Evolutionary conservation across 192 early-diverging fungal genomes (phyloP), one percentile per base, ranked within the genome.

Genomic region (Geranomyces variabilis): DNA sequence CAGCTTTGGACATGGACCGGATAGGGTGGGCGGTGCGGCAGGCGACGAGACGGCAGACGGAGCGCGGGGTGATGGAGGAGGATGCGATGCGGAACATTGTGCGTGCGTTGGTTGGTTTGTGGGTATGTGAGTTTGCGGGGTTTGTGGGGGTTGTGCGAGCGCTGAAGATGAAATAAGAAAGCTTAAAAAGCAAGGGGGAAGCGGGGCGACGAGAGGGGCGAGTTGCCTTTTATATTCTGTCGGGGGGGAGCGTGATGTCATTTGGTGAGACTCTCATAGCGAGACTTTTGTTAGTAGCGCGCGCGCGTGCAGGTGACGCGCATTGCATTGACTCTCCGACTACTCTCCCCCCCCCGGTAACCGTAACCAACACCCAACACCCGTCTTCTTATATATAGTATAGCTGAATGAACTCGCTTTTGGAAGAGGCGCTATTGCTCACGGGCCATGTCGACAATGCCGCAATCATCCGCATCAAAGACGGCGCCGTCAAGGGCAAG

Each of bases 361-460:
- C n/a, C n/a, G n/a, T n/a, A n/a, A n/a, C n/a, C n/a, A n/a, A n/a
- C n/a, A n/a, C n/a, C n/a, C n/a, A n/a, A n/a, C n/a, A n/a, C n/a
- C n/a, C n/a, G n/a, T n/a, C n/a, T n/a, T n/a, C n/a, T n/a, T n/a
- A n/a, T n/a, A n/a, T n/a, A n/a, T n/a, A n/a, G n/a, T n/a, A n/a
- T n/a, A n/a, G n/a, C n/a, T n/a, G n/a, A n/a, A 85, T 85, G 83
- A 85, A 85, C 63, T 66, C 83, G 13, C 66, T 87, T 0, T 63
- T 87, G 9, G 78, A 83, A 60, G 83, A 87, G 78, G 80, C 83
- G 15, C 65, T 84, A 0, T 28, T 87, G n/a, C 57, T 71, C 15
- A 84, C 85, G 13, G 65, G 74, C 17, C 80, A 87, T 57, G 66
- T 87, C 43, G 55, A 69, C 29, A 77, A 84, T 28, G 82, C 81